A percentile compares a stretch with the other conserved stretches of the same genome.
Evolutionary conservation across 2,329 filamentous ascomycete species (phyloP).

Genomic region (Calonectria pteridis): DNA sequence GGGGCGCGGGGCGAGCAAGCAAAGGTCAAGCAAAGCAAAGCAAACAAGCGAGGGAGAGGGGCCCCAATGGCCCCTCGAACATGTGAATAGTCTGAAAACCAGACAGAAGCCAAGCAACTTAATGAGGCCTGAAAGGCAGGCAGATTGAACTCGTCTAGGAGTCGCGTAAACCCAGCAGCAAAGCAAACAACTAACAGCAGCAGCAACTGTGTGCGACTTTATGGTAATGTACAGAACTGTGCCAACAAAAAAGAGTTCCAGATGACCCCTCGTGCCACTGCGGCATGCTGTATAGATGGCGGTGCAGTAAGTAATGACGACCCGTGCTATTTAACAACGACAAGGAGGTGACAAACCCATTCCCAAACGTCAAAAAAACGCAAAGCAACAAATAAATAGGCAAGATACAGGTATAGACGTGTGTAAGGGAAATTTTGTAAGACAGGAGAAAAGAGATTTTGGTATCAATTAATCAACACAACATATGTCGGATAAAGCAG

Average conservation of each 20-base stretch:
- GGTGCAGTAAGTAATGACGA: constrained; percentile 43
- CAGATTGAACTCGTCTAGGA: constrained; percentile 54
- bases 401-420: constrained; percentile 43
- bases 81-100: constrained; percentile 31
- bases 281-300: constrained; percentile 46
- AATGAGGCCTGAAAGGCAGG: constrained; percentile 49
- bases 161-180: constrained; percentile 49
- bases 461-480: constrained; percentile 56
- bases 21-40: constrained; percentile 32
- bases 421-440: constrained; percentile 37
- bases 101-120: constrained; percentile 47
- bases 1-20: constrained; percentile 24
- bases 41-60: constrained; percentile 30
- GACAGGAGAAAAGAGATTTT: constrained; percentile 41
- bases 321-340: constrained; percentile 46
- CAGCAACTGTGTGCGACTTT: constrained; percentile 61
- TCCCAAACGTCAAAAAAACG: constrained; percentile 39
- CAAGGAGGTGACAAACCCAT: constrained; percentile 49
- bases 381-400: constrained; percentile 40
- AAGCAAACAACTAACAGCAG: constrained; percentile 51
- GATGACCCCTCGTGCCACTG: constrained; percentile 53
- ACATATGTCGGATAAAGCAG: constrained; percentile 44
- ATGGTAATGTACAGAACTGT: constrained; percentile 69
- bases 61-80: constrained; percentile 8
- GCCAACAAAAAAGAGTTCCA: constrained; percentile 51